Evolutionary conservation across 768 basidiomycete species (phyloP), one percentile per base, ranked within the genome.

Genomic region (Pulveroboletus sp.): DNA sequence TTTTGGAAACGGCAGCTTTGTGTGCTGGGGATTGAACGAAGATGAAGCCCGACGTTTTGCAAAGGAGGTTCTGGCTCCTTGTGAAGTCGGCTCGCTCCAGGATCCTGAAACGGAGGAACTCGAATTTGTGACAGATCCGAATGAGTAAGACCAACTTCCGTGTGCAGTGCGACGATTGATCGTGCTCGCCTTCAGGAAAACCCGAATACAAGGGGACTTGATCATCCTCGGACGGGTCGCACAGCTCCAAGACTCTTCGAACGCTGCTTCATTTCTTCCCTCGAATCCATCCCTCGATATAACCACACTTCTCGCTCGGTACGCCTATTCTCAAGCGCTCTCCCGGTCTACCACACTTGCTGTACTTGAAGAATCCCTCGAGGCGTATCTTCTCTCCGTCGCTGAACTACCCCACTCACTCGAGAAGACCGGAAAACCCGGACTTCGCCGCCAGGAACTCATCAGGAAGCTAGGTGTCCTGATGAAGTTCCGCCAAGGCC

Each of bases 391-490:
- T 11, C 81, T 83, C 1, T 87, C 88, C 5, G 89, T 93, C 70
- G 84, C 91, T 0, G 72, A 77, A 8, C 74, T 96, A 1, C 93
- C 93, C 0, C 80, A 85, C 43, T 75, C 85, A 2, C 73, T 95
- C 2, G 82, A 83, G 41, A 74, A 78, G 63, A 91, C 85, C 0
- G 93, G 93, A 1, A 88, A 86, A 55, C 92, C 92, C 22, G 89
- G 88, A 11, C 77, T 96, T 69, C 77, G 80, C 4, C 75, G 93
- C 39, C 82, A 76, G 44, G 89, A 83, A 4, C 81, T 98, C 45
- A 93, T 97, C 58, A 89, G 88, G 72, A 93, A 95, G 67, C 76
- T 97, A 2, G 95, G 95, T 10, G 83, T 89, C 61, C 75, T 98
- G 46, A 85, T 97, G 79, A 86, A 85, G 60, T 90, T 97, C 65